Conservation (phyloP, 1,139 yeast genomes). For the Suhomyces wounanorum region DNA sequence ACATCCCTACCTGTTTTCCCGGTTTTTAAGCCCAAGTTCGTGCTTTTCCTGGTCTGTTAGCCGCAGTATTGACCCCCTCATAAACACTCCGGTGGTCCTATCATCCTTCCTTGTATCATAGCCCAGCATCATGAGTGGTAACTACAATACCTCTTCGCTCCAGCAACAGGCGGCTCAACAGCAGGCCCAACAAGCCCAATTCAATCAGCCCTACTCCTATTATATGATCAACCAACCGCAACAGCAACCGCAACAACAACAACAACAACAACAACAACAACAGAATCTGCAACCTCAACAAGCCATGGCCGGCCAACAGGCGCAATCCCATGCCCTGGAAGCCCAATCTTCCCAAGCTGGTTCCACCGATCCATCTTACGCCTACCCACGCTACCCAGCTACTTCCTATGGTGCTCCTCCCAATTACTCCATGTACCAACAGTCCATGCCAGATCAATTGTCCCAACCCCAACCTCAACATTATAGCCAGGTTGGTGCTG, state of each 20-base stretch:
- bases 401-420: slow-evolving; percentile 16
- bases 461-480: slow-evolving; percentile 19
- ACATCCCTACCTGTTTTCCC: neutral
- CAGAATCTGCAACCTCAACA: slow-evolving; percentile 14
- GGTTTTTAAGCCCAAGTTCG: neutral
- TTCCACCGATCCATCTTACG: slow-evolving; percentile 11
- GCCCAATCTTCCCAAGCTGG: slow-evolving; percentile 4
- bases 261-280: slow-evolving; percentile 13
- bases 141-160: slow-evolving; percentile 14
- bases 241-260: slow-evolving; percentile 12
- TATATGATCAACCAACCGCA: slow-evolving; percentile 22
- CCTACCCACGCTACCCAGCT: slow-evolving; percentile 14
- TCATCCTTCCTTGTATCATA: slow-evolving; percentile 2
- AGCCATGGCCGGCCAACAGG: slow-evolving; percentile 11
- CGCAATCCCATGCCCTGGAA: slow-evolving; percentile 1
- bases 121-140: slow-evolving; percentile 16
- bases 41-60: neutral
- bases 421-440: slow-evolving; percentile 19
- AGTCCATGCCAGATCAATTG: slow-evolving; percentile 14
- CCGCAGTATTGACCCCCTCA: neutral
- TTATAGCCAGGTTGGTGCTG: slow-evolving; percentile 12
- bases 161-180: slow-evolving; percentile 11
- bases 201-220: slow-evolving; percentile 25
- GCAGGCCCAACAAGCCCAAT: slow-evolving; percentile 16
- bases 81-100: neutral